phyloP scores from a whole-genome alignment of 345 rosid species.

The Pugionium dolabratum region DNA sequence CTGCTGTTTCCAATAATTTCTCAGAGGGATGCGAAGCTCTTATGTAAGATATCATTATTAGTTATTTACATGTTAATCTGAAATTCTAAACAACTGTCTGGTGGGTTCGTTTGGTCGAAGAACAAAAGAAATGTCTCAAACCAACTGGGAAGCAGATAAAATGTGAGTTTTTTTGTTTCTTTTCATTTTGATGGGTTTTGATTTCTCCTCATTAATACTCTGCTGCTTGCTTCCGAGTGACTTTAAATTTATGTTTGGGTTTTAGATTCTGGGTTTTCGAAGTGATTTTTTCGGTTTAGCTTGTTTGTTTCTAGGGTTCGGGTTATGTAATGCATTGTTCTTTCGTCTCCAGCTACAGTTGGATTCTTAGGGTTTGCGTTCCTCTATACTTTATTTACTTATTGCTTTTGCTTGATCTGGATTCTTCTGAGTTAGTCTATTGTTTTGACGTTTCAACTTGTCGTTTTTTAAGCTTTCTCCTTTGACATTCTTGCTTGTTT shows the following conservation, averaged over 20 bases:
- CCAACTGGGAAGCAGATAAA: conserved; percentile 99
- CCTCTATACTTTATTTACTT: conserved; percentile 6
- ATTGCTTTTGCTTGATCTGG: conserved; percentile 20
- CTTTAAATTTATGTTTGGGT: background rate
- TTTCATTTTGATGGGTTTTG: conserved; percentile 27
- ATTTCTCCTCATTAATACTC: background rate
- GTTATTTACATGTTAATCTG: conserved; percentile 44
- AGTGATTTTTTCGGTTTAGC: conserved; percentile 37
- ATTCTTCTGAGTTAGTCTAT: conserved; percentile 27
- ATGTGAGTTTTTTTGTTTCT: conserved; percentile 54
- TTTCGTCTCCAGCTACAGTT: conserved; percentile 16
- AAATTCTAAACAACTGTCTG: conserved; percentile 44
- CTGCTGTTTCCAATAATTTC: conserved; percentile 38
- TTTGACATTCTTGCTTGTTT: conserved; percentile 21
- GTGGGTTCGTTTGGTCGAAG: conserved; percentile 39
- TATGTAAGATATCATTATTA: conserved; percentile 22
- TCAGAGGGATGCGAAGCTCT: conserved; percentile 37
- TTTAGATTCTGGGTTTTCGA: conserved; percentile 37
- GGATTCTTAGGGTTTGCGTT: conserved; percentile 48
- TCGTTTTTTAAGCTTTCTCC: conserved; percentile 17
- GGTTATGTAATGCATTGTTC: conserved; percentile 34
- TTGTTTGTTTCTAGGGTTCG: conserved; percentile 29
- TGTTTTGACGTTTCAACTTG: background rate
- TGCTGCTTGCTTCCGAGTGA: background rate
- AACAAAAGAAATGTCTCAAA: conserved; percentile 68